These are phyloP conservation scores for Bertia moriformis DNA, from an alignment of 2,329 filamentous ascomycete genomes.

Conservation along the genomic window DNA sequence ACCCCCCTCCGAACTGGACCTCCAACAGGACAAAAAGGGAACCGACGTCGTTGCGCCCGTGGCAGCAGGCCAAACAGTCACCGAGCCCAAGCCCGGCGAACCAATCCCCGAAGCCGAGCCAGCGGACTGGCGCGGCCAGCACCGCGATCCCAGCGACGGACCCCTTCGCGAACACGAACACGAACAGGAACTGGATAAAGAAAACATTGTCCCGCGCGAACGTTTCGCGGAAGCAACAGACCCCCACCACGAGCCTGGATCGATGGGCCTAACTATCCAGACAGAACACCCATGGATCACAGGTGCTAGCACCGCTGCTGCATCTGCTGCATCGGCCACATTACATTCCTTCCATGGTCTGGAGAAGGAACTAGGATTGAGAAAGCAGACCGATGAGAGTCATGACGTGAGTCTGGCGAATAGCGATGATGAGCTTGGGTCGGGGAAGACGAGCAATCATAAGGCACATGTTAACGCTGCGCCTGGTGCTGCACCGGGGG, in stretches of 20 bases:
- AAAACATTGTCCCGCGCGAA: neutral
- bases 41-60: neutral
- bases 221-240: neutral
- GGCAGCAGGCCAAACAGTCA: neutral
- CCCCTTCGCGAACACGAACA: too few relatives aligned
- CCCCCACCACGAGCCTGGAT: neutral
- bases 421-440: neutral
- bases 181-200: neutral
- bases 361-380: neutral
- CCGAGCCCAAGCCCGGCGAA: neutral
- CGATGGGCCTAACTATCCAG: neutral
- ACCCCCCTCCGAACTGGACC: neutral
- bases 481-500: too few relatives aligned
- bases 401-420: neutral
- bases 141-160: neutral
- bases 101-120: neutral
- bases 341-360: neutral
- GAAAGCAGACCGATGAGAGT: neutral
- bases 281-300: neutral
- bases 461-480: too few relatives aligned
- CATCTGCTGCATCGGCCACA: neutral
- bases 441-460: neutral
- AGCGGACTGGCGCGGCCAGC: neutral
- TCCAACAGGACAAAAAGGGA: neutral
- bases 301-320: neutral